phyloP scores from a whole-genome alignment of 306 rosid species.

The Quercus bicolor region DNA sequence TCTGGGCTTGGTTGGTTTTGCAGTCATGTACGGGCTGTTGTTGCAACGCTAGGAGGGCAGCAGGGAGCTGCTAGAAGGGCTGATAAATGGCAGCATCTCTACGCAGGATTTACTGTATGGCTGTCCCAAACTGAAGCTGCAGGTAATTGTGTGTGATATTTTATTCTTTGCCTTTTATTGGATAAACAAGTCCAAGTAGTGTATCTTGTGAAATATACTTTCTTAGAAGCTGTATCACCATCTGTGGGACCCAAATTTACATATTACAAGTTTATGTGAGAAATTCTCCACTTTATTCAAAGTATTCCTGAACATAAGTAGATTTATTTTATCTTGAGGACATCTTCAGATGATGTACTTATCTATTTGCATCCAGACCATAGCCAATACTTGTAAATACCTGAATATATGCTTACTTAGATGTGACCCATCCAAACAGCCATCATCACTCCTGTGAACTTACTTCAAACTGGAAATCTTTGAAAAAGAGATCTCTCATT shows the following conservation, averaged over 20 bases:
- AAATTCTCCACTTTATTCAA: not conserved
- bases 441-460: not conserved
- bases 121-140: conserved; percentile 76
- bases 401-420: not conserved
- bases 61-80: conserved; percentile 62
- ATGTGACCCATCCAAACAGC: not conserved
- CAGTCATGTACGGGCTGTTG: conserved; percentile 75
- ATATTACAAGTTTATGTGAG: not conserved
- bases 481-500: not conserved
- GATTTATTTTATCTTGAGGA: not conserved
- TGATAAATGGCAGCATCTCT: conserved; percentile 77
- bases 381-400: not conserved
- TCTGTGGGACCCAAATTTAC: not conserved
- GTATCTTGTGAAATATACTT: not conserved
- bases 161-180: conserved; percentile 4
- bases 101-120: conserved; percentile 89
- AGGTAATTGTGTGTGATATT: conserved; percentile 37
- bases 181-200: conserved; percentile 3
- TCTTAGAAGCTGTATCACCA: not conserved
- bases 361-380: not conserved
- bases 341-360: not conserved
- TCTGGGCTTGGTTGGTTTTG: conserved; percentile 22
- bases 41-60: conserved; percentile 76
- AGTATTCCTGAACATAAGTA: not conserved
- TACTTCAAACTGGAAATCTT: not conserved